Percentiles rank a stretch among this genome's conserved stretches.
phyloP scores from a whole-genome alignment of 2,329 filamentous ascomycete species.

The Claviceps pazoutovae region DNA sequence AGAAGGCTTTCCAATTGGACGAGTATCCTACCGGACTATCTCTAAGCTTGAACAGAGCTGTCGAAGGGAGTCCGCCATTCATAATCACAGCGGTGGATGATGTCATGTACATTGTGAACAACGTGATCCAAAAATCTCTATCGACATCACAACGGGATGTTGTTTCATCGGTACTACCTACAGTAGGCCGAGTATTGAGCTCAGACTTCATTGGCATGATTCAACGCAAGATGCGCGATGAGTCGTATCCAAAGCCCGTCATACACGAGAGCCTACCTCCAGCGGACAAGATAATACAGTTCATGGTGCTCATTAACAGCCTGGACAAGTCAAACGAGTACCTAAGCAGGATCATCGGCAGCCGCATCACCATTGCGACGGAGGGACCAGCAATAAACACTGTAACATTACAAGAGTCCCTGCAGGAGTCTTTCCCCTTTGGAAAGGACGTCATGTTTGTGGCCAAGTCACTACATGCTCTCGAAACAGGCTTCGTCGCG shows the following conservation, averaged over 20 bases:
- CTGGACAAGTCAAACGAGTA: constrained; percentile 89
- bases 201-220: constrained; percentile 94
- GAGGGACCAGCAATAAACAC: constrained; percentile 20
- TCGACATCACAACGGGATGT: constrained; percentile 74
- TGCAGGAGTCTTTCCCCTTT: constrained; percentile 64
- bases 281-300: constrained; percentile 76
- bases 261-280: constrained; percentile 72
- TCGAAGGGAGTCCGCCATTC: constrained; percentile 70
- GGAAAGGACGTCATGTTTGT: constrained; percentile 61
- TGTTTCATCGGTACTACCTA: constrained; percentile 63
- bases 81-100: constrained; percentile 95
- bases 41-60: constrained; percentile 55
- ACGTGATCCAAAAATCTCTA: constrained; percentile 73
- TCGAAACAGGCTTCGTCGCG: constrained; percentile 57
- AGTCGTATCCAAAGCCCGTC: constrained; percentile 71
- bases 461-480: constrained; percentile 48
- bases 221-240: constrained; percentile 93
- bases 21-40: constrained; percentile 72
- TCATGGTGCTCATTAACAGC: constrained; percentile 90
- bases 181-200: constrained; percentile 64
- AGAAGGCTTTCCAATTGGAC: constrained; percentile 94
- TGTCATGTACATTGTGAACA: constrained; percentile 98
- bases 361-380: constrained; percentile 39
- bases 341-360: constrained; percentile 67
- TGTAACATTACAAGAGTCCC: constrained; percentile 24